Evolutionary conservation across 2,329 filamentous ascomycete species (phyloP).

Genomic region (Torrubiellomyces zombiae): DNA sequence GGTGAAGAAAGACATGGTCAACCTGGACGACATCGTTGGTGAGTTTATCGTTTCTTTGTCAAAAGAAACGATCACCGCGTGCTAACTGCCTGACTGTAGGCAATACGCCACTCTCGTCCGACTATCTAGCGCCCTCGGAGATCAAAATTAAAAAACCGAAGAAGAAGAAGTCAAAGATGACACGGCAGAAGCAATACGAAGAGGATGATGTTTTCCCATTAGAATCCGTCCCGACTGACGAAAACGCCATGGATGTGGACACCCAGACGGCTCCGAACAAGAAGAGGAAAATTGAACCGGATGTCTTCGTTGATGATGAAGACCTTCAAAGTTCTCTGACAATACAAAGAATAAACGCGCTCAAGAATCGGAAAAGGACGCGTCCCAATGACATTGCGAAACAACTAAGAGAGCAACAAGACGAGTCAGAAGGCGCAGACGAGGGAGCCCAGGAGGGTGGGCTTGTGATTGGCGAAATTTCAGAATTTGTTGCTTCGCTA

Average conservation of each 20-base stretch:
- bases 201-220: slow-evolving; percentile 42
- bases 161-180: slow-evolving; percentile 74
- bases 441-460: slow-evolving; percentile 29
- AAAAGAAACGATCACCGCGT: too few species aligned
- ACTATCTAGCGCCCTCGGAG: slow-evolving; percentile 75
- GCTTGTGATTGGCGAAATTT: slow-evolving; percentile 87
- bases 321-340: slow-evolving; percentile 78
- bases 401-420: slow-evolving; percentile 52
- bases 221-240: slow-evolving; percentile 19
- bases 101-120: slow-evolving; percentile 38
- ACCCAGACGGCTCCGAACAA: slow-evolving; percentile 29
- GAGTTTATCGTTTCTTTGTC: slow-evolving; percentile 10
- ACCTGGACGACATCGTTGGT: slow-evolving; percentile 59
- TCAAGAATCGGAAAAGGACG: slow-evolving; percentile 83
- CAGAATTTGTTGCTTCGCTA: slow-evolving; percentile 81
- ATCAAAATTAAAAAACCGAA: slow-evolving; percentile 92
- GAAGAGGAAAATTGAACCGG: slow-evolving; percentile 49
- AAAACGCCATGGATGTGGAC: slow-evolving; percentile 62
- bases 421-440: slow-evolving; percentile 32
- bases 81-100: slow-evolving; percentile 5
- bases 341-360: slow-evolving; percentile 60
- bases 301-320: slow-evolving; percentile 74
- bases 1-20: slow-evolving; percentile 52
- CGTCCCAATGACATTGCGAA: slow-evolving; percentile 76
- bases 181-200: slow-evolving; percentile 50